A percentile compares a stretch with the other conserved stretches of the same genome.
Conservation (phyloP, 2,329 filamentous ascomycete species). For the Massarina eburnea region DNA sequence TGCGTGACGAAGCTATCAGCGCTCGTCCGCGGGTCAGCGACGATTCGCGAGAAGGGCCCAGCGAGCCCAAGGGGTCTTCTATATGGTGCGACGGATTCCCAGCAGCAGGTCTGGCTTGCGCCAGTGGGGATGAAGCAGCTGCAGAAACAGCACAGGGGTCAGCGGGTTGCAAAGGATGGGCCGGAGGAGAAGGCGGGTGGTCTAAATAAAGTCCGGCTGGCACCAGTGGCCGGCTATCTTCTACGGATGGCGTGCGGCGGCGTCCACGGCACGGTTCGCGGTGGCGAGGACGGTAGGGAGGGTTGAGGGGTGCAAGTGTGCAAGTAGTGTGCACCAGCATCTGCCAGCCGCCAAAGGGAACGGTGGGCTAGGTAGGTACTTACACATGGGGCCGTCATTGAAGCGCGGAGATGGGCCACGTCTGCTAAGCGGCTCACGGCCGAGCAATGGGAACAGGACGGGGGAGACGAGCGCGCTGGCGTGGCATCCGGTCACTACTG, state of each 20-base stretch:
- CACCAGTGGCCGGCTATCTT: constrained; percentile 6
- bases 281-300: constrained; percentile 17
- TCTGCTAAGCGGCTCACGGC: constrained; percentile 14
- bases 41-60: constrained; percentile 43
- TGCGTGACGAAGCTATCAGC: constrained; percentile 46
- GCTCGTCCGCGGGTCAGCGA: constrained; percentile 50
- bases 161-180: constrained; percentile 16
- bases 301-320: neutral
- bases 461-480: constrained; percentile 4
- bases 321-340: neutral
- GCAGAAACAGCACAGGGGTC: constrained; percentile 29
- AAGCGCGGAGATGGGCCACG: constrained; percentile 13
- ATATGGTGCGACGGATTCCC: constrained; percentile 43
- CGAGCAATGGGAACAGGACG: constrained; percentile 8
- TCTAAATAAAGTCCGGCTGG: constrained; percentile 24
- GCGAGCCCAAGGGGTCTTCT: constrained; percentile 26
- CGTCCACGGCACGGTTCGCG: constrained; percentile 14
- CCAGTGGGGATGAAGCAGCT: constrained; percentile 44
- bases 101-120: constrained; percentile 43
- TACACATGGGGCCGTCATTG: constrained; percentile 45
- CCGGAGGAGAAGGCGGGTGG: constrained; percentile 14
- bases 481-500: constrained; percentile 18
- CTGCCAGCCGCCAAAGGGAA: constrained; percentile 8
- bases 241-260: neutral
- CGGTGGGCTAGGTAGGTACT: constrained; percentile 16